Evolutionary conservation across 495 filamentous ascomycete species (phyloP).

Genomic region (Penicillium tannophilum): DNA sequence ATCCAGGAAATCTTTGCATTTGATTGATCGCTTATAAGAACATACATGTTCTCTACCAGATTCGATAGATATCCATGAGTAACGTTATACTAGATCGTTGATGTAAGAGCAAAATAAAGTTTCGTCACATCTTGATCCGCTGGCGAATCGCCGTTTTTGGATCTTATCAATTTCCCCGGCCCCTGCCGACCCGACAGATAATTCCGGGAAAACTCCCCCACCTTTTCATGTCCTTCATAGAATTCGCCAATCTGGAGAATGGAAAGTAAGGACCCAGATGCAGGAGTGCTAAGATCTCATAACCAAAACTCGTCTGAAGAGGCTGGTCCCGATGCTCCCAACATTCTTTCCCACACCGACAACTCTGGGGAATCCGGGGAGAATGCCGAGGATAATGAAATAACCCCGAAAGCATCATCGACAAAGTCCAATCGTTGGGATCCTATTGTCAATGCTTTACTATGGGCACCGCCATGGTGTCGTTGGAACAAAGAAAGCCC

Average conservation of each 20-base stretch:
- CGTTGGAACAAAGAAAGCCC: slow-evolving; percentile 60
- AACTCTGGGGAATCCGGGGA: background rate
- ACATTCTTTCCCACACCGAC: background rate
- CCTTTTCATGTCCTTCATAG: background rate
- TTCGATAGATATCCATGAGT: too few species aligned
- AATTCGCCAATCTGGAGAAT: background rate
- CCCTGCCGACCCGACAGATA: background rate
- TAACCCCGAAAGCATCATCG: background rate
- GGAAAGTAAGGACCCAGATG: background rate
- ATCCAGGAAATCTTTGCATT: background rate
- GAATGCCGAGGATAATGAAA: background rate
- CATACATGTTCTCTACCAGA: background rate
- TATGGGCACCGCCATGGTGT: slow-evolving; percentile 58
- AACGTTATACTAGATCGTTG: background rate
- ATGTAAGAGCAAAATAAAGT: background rate
- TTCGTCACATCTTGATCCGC: background rate
- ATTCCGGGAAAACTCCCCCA: background rate
- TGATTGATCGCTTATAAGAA: background rate
- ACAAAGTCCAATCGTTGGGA: background rate
- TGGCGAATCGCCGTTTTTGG: background rate
- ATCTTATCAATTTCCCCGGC: background rate
- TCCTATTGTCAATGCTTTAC: slow-evolving; percentile 27
- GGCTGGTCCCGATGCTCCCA: background rate
- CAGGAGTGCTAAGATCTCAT: background rate
- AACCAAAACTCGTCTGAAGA: background rate